phyloP scores from a whole-genome alignment of 2,329 filamentous ascomycete genomes.

The Exophiala viscosa region DNA sequence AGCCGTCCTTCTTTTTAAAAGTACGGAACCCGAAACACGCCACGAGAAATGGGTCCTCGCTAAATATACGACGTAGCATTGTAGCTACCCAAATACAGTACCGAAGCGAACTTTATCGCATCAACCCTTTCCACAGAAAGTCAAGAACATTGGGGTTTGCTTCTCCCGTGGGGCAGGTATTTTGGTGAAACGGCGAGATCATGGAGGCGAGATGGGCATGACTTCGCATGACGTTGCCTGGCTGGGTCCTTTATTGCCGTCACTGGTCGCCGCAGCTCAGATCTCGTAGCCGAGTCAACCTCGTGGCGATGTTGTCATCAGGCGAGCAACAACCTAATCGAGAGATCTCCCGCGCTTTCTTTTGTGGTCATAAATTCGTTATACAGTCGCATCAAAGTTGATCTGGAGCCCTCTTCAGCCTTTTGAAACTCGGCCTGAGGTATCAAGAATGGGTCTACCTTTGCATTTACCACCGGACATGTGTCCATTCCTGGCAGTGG shows the following conservation, averaged over 20 bases:
- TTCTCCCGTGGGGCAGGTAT: too few species aligned
- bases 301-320: too few species aligned
- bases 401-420: constrained; percentile 1
- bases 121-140: not conserved
- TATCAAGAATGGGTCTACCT: constrained; percentile 35
- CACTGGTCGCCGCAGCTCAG: not conserved
- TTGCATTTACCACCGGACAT: constrained; percentile 89
- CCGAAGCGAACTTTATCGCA: too few species aligned
- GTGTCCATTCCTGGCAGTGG: constrained; percentile 83
- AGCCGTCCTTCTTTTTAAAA: too few species aligned
- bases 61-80: constrained; percentile 17
- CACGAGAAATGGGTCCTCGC: too few species aligned
- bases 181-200: too few species aligned
- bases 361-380: constrained; percentile 15
- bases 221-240: too few species aligned
- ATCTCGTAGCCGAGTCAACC: not conserved
- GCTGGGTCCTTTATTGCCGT: too few species aligned
- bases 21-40: too few species aligned
- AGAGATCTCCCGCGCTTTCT: too few species aligned
- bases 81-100: constrained; percentile 6
- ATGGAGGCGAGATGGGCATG: too few species aligned
- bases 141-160: not conserved
- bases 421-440: constrained; percentile 7
- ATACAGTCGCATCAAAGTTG: not conserved
- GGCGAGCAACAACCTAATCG: not conserved